Percentiles rank a stretch among this genome's conserved stretches.
Conservation (phyloP, 257 asterid genomes). For the Scutellaria minor region DNA sequence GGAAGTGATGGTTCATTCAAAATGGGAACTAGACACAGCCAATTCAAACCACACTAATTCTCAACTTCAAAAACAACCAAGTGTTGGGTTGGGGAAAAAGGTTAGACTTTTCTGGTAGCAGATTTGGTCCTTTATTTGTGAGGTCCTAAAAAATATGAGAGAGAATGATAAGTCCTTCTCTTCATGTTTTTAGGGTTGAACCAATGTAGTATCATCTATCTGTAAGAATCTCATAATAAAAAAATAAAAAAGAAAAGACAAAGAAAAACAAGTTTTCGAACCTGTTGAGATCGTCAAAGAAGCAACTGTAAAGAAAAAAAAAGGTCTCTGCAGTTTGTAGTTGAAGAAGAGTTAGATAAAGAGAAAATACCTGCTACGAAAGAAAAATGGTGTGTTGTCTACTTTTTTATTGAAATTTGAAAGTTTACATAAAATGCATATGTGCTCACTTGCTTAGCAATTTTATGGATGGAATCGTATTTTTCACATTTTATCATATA, state of each 20-base stretch:
- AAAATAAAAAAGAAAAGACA: not conserved
- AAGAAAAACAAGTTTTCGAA: constrained; percentile 4
- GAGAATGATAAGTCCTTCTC: constrained; percentile 37
- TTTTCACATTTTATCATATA: too few relatives aligned
- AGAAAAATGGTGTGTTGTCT: not conserved
- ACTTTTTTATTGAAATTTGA: not conserved
- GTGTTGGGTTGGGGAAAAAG: constrained; percentile 43
- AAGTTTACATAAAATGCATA: not conserved
- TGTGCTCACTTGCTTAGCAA: not conserved
- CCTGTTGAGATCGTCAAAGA: constrained; percentile 34
- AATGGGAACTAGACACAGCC: constrained; percentile 83
- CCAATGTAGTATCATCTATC: constrained; percentile 40
- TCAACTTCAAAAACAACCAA: constrained; percentile 51
- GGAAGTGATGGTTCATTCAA: constrained; percentile 94
- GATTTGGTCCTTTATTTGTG: constrained; percentile 35
- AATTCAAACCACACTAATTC: constrained; percentile 36
- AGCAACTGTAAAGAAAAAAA: constrained; percentile 35
- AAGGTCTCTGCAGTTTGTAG: constrained; percentile 31
- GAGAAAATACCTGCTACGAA: not conserved
- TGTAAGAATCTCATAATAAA: constrained; percentile 41
- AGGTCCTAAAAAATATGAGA: constrained; percentile 40
- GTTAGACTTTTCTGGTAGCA: constrained; percentile 31
- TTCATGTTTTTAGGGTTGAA: constrained; percentile 37
- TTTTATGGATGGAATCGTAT: not conserved
- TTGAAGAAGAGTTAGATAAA: not conserved